Conservation (phyloP, 768 basidiomycete genomes). For the Phlebiopsis flavidoalba region DNA sequence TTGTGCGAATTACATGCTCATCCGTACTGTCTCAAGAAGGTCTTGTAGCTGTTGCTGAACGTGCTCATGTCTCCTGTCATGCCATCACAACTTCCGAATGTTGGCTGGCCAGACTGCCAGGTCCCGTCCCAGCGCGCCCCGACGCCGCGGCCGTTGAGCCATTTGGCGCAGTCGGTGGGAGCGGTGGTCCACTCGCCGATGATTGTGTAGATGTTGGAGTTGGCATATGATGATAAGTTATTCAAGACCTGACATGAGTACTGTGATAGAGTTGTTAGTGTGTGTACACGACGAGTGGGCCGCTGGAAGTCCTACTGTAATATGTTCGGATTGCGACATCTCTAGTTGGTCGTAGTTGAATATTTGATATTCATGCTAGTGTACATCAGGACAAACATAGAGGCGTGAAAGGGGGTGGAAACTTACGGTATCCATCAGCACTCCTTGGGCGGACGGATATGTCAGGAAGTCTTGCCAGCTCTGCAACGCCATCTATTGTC, state of each 20-base stretch:
- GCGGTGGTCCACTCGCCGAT: conserved; percentile 80
- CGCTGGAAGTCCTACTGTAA: conserved; percentile 32
- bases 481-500: conserved; percentile 23
- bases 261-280: conserved; percentile 22
- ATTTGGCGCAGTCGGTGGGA: conserved; percentile 68
- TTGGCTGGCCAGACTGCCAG: conserved; percentile 35
- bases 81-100: conserved; percentile 57
- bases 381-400: not conserved
- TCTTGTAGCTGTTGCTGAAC: conserved; percentile 61
- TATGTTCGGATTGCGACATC: conserved; percentile 51
- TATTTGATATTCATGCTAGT: conserved; percentile 68
- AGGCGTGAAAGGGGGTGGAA: not conserved
- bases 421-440: conserved; percentile 62
- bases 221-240: conserved; percentile 40
- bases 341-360: conserved; percentile 55
- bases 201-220: conserved; percentile 64
- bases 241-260: conserved; percentile 51
- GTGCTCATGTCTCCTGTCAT: conserved; percentile 54
- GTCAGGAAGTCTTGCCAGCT: conserved; percentile 59
- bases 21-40: conserved; percentile 54
- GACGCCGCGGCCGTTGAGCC: conserved; percentile 73
- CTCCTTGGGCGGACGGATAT: conserved; percentile 45
- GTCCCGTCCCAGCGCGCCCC: conserved; percentile 70
- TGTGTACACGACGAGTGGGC: not conserved
- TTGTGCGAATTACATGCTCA: not conserved